Evolutionary conservation across 176 grass and related monocot species (phyloP).

Genomic region (Eragrostis nindensis): DNA sequence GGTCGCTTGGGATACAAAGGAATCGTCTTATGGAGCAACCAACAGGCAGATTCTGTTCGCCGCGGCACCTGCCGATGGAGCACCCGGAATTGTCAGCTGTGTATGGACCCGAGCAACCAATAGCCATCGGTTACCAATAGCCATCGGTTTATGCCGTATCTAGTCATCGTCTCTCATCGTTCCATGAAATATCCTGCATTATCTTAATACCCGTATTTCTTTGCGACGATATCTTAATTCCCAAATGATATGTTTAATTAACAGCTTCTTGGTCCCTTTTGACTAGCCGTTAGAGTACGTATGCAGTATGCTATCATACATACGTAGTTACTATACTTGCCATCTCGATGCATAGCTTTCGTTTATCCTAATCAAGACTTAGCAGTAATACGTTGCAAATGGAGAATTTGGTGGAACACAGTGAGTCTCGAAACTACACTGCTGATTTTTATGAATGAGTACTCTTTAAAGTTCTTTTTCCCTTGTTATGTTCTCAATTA

Average conservation of each 20-base stretch:
- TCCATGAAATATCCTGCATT: constrained; percentile 27
- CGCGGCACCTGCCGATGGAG: constrained; percentile 1
- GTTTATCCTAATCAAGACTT: neutral
- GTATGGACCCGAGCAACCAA: neutral
- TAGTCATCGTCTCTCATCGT: constrained; percentile 40
- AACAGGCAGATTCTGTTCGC: constrained; percentile 22
- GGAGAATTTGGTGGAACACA: neutral
- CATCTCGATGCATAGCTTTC: neutral
- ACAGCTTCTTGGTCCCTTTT: neutral
- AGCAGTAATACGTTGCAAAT: neutral
- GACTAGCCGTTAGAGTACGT: neutral
- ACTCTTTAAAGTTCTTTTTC: neutral
- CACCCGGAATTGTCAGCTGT: constrained; percentile 17
- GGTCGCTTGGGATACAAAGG: constrained; percentile 9
- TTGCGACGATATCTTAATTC: too few species aligned
- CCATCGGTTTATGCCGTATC: constrained; percentile 24
- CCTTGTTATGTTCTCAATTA: too few species aligned
- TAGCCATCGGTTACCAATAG: too few species aligned
- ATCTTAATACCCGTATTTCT: constrained; percentile 32
- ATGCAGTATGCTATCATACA: constrained; percentile 26
- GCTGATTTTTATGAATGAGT: neutral
- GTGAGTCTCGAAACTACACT: neutral
- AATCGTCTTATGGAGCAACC: constrained; percentile 26
- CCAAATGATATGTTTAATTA: constrained; percentile 25
- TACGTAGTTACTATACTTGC: too few species aligned